Conservation (phyloP, 148 eudicot species). For the Vaccinium darrowii region DNA sequence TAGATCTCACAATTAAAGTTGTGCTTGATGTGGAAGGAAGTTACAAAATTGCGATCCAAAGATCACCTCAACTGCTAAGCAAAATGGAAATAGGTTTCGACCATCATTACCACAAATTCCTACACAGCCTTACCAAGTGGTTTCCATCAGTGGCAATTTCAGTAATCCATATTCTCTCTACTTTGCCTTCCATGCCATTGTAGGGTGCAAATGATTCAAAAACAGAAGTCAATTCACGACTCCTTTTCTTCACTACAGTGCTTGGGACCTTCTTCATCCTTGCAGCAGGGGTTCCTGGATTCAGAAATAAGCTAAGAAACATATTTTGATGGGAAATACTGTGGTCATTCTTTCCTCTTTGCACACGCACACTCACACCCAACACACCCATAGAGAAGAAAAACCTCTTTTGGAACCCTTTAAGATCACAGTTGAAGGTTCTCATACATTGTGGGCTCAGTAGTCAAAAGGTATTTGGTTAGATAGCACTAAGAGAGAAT, state of each 20-base stretch:
- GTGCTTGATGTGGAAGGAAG: neutral
- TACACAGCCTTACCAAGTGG: constrained; percentile 61
- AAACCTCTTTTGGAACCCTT: neutral
- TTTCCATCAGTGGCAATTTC: constrained; percentile 85
- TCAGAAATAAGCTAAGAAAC: constrained; percentile 6
- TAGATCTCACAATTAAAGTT: neutral
- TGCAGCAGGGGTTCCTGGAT: constrained; percentile 93
- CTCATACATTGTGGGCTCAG: neutral
- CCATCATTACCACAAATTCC: neutral
- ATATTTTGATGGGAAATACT: neutral
- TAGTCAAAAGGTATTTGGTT: neutral
- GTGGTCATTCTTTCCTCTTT: neutral
- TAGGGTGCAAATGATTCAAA: constrained; percentile 93
- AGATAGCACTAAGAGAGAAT: neutral
- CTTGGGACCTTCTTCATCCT: constrained; percentile 97
- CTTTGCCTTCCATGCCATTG: constrained; percentile 78
- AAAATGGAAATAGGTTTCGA: neutral
- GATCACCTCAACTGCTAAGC: neutral
- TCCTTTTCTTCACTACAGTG: constrained; percentile 79
- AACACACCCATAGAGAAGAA: neutral
- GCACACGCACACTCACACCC: neutral
- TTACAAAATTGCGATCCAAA: constrained; percentile 5
- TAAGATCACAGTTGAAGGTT: neutral
- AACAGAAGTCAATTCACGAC: constrained; percentile 85
- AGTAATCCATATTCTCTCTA: constrained; percentile 87